Percentiles rank a stretch among this genome's conserved stretches.
Evolutionary conservation across 2,329 filamentous ascomycete genomes (phyloP).

Genomic region (Scedosporium minutisporum): DNA sequence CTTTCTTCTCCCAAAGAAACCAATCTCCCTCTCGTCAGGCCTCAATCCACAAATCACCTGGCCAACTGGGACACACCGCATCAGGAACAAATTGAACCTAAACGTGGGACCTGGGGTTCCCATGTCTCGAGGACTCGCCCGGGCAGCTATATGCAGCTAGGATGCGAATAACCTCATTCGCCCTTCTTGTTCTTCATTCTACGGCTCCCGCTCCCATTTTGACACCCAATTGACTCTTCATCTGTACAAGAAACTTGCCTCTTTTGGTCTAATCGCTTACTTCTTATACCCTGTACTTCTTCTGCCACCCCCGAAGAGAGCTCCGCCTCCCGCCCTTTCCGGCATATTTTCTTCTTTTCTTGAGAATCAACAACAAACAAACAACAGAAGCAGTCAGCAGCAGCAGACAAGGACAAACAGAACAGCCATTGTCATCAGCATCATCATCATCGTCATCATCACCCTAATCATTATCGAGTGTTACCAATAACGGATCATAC

Average conservation of each 20-base stretch:
- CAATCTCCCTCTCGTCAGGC: neutral
- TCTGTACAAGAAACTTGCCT: neutral
- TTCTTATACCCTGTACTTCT: slow-evolving; percentile 1
- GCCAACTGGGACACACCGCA: neutral
- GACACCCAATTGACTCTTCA: slow-evolving; percentile 4
- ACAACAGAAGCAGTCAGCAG: neutral
- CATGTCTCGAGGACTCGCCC: neutral
- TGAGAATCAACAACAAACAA: neutral
- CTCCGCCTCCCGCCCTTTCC: neutral
- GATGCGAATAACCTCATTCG: slow-evolving; percentile 4
- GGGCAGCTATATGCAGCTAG: neutral
- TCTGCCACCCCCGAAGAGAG: neutral
- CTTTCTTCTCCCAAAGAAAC: neutral
- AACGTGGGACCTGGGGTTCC: neutral
- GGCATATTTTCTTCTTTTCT: neutral
- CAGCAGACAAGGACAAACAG: neutral
- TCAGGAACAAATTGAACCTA: neutral
- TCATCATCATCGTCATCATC: neutral
- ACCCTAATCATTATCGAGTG: neutral
- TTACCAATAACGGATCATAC: neutral
- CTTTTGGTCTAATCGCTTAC: neutral
- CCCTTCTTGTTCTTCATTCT: neutral
- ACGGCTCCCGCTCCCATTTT: neutral
- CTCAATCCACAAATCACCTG: neutral
- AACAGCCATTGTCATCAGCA: neutral